Evolutionary conservation across 768 basidiomycete genomes (phyloP).

Genomic region (Tulasnella sp.): DNA sequence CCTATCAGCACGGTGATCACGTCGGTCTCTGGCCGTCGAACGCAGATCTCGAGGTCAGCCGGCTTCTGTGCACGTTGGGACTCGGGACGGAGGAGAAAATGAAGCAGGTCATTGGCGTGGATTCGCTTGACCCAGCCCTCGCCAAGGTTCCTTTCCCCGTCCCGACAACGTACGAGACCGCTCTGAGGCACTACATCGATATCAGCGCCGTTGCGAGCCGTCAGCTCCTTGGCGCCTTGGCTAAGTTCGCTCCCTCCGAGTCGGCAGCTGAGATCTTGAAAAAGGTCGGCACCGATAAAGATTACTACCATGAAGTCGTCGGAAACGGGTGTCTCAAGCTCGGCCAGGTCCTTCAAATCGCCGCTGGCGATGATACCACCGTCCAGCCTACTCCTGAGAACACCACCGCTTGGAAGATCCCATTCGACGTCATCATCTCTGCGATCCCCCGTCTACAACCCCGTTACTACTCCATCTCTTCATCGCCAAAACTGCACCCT

Average conservation of each 20-base stretch:
- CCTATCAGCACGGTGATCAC: conserved; percentile 98
- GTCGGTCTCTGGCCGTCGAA: conserved; percentile 96
- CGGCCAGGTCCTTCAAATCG: conserved; percentile 85
- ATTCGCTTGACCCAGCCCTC: conserved; percentile 93
- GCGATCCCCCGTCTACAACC: conserved; percentile 90
- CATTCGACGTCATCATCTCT: conserved; percentile 94
- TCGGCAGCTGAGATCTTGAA: conserved; percentile 64
- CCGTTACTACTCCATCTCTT: conserved; percentile 97
- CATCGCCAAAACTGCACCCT: conserved; percentile 87
- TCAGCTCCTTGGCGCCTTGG: conserved; percentile 77
- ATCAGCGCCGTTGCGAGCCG: conserved; percentile 90
- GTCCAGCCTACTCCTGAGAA: conserved; percentile 51
- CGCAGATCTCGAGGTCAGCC: conserved; percentile 81
- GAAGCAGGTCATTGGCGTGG: conserved; percentile 78
- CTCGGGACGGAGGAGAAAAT: conserved; percentile 52
- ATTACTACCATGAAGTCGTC: conserved; percentile 68
- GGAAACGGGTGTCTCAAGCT: conserved; percentile 78
- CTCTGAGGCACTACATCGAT: conserved; percentile 94
- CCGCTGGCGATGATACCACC: conserved; percentile 64
- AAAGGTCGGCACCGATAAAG: conserved; percentile 76
- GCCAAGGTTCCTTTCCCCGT: conserved; percentile 99
- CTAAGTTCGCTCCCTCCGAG: conserved; percentile 78
- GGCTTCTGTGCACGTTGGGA: conserved; percentile 77
- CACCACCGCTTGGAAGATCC: conserved; percentile 80
- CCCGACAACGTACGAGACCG: conserved; percentile 86